These are phyloP conservation scores for Cladosporium sp. DNA, from an alignment of 2,329 filamentous ascomycete genomes.

Conservation along the genomic window DNA sequence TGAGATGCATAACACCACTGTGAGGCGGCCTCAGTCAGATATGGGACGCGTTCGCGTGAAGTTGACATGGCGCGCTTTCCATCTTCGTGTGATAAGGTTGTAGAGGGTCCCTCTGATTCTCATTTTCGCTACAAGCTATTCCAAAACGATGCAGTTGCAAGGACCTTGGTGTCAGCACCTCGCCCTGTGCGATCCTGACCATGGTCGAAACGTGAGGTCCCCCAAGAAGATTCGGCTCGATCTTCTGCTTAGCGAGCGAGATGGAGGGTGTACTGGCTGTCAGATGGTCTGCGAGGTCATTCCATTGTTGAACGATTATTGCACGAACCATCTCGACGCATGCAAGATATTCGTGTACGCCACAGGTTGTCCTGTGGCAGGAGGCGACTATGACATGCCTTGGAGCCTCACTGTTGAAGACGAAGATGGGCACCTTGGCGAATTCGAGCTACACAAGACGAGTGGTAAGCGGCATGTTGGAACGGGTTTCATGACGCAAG, in stretches of 20 bases:
- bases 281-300: constrained; percentile 6
- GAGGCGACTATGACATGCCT: too few species aligned
- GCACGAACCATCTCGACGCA: neutral
- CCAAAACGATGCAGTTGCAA: neutral
- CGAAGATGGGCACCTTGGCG: neutral
- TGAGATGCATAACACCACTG: neutral
- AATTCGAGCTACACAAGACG: constrained; percentile 5
- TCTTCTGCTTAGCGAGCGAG: neutral
- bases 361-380: too few species aligned
- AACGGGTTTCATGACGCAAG: neutral
- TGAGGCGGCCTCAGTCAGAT: neutral
- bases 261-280: constrained; percentile 4
- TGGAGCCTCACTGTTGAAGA: neutral
- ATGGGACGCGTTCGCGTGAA: neutral
- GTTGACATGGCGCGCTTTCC: too few species aligned
- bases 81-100: too few species aligned
- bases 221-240: neutral
- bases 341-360: neutral
- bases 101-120: too few species aligned
- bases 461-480: neutral
- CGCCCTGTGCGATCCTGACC: neutral
- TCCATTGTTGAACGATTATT: constrained; percentile 4
- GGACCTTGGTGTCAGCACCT: neutral
- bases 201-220: neutral
- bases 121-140: too few species aligned